Evolutionary conservation across 2,329 filamentous ascomycete genomes (phyloP).

Genomic region (Beauveria scarabaeidicola): DNA sequence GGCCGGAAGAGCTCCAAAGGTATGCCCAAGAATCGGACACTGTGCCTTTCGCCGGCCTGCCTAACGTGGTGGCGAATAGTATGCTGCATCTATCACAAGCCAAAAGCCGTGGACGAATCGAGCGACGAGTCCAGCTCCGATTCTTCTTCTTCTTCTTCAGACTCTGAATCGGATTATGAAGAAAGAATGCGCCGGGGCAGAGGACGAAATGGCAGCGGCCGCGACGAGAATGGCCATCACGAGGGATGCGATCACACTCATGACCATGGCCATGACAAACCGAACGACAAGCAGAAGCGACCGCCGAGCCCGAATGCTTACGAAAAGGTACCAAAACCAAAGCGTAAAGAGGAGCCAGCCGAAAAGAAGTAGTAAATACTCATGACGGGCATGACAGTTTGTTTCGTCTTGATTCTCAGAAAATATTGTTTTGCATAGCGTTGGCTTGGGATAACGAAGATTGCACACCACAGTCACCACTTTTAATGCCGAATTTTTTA

Average conservation of each 20-base stretch:
- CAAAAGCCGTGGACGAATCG: constrained; percentile 73
- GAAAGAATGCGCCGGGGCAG: constrained; percentile 21
- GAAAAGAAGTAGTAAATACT: constrained; percentile 13
- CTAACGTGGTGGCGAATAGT: constrained; percentile 42
- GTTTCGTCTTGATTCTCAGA: neutral
- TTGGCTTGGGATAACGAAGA: neutral
- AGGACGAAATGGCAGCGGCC: constrained; percentile 28
- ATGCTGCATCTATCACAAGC: constrained; percentile 97
- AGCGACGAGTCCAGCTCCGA: constrained; percentile 57
- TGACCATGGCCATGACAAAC: constrained; percentile 21
- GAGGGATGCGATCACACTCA: constrained; percentile 21
- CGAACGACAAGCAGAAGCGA: constrained; percentile 34
- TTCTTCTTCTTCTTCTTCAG: constrained; percentile 36
- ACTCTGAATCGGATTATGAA: constrained; percentile 40
- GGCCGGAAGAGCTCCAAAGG: constrained; percentile 93
- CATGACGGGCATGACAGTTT: neutral
- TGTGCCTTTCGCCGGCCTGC: neutral
- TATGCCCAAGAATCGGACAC: constrained; percentile 27
- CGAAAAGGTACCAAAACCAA: constrained; percentile 56
- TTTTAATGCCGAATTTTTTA: too few species aligned
- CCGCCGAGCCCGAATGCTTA: constrained; percentile 71
- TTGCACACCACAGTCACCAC: too few species aligned
- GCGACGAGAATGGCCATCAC: constrained; percentile 28
- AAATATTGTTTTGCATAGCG: constrained; percentile 2
- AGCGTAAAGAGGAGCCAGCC: constrained; percentile 24